Evolutionary conservation across 2,329 filamentous ascomycete species (phyloP).

Genomic region (Xylaria sp.): DNA sequence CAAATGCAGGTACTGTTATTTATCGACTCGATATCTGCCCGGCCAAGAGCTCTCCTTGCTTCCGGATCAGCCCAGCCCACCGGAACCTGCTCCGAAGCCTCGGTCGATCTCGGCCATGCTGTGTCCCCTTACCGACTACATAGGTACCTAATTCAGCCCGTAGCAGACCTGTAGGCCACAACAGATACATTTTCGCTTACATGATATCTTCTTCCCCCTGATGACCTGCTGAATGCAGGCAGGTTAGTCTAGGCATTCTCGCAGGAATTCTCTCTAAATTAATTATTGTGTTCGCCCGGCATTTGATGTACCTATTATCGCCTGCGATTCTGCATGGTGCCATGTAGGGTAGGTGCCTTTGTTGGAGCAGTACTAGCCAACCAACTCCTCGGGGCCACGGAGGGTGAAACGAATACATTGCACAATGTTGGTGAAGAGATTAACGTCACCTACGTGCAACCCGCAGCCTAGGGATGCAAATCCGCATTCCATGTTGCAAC

Average conservation of each 20-base stretch:
- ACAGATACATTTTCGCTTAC: not conserved
- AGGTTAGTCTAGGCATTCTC: not conserved
- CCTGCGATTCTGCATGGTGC: not conserved
- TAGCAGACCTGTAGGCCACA: not conserved
- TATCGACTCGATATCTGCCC: not conserved
- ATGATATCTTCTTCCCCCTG: not conserved
- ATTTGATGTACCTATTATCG: not conserved
- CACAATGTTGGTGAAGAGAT: constrained; percentile 33
- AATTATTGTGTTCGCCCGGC: not conserved
- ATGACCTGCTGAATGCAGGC: not conserved
- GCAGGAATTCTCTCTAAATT: not conserved
- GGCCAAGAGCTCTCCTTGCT: no score
- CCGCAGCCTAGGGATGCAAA: constrained; percentile 7
- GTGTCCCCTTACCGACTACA: not conserved
- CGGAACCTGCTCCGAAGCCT: no score
- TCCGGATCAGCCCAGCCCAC: no score
- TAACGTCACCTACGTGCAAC: constrained; percentile 1
- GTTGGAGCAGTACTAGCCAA: constrained; percentile 1
- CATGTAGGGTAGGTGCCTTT: not conserved
- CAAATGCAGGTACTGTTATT: not conserved
- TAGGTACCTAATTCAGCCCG: not conserved
- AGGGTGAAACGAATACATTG: constrained; percentile 39
- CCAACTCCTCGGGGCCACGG: constrained; percentile 24
- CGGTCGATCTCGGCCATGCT: not conserved
- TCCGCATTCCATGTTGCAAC: constrained; percentile 1